Evolutionary conservation across 169 alveolate species (phyloP).

Genomic region (Cryptosporidium viatorum): DNA sequence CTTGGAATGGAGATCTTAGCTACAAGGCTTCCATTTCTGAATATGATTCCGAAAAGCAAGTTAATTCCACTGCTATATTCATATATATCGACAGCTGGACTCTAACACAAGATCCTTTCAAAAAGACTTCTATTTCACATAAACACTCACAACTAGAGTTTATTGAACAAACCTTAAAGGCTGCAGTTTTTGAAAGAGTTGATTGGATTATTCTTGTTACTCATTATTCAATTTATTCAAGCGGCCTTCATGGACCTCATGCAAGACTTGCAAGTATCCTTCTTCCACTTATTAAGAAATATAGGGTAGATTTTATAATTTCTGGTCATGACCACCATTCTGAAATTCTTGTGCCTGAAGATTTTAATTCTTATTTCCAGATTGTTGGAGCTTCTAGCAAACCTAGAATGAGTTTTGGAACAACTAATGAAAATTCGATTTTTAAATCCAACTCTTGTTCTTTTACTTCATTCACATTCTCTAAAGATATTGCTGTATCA

Average conservation of each 20-base stretch:
- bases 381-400: conserved; percentile 47
- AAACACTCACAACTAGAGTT: conserved; percentile 43
- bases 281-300: conserved; percentile 61
- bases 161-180: conserved; percentile 44
- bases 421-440: conserved; percentile 16
- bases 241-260: conserved; percentile 74
- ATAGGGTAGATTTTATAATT: conserved; percentile 44
- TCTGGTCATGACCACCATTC: conserved; percentile 71
- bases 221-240: conserved; percentile 65
- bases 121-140: conserved; percentile 42
- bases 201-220: conserved; percentile 66
- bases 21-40: conserved; percentile 41
- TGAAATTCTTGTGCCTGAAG: conserved; percentile 30
- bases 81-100: conserved; percentile 57
- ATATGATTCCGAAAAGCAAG: conserved; percentile 1
- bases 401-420: conserved; percentile 51
- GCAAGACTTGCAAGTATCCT: conserved; percentile 11
- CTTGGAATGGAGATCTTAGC: conserved; percentile 15
- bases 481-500: conserved; percentile 54
- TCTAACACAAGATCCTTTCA: conserved; percentile 61
- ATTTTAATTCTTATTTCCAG: conserved; percentile 32
- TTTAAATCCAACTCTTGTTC: conserved; percentile 50
- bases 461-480: conserved; percentile 38
- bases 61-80: conserved; percentile 42
- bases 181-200: conserved; percentile 14